Conservation (phyloP, 2,329 filamentous ascomycete species). For the Paraconiothyrium sp. region DNA sequence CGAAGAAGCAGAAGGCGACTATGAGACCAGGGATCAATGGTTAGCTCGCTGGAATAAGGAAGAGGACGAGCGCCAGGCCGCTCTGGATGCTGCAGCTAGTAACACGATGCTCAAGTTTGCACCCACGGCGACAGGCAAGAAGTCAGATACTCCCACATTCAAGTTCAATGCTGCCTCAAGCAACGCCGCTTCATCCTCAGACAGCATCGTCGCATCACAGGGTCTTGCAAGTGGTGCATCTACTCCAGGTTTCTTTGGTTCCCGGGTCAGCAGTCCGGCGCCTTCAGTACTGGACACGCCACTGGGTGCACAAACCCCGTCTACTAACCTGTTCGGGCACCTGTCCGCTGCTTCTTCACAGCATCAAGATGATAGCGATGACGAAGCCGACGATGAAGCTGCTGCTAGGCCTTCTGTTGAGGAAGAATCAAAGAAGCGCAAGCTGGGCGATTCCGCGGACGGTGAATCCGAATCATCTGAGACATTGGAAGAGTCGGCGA, state of each 20-base stretch:
- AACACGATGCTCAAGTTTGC: slow-evolving; percentile 31
- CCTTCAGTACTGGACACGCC: slow-evolving; percentile 45
- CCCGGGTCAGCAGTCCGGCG: slow-evolving; percentile 41
- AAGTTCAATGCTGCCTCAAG: slow-evolving; percentile 8
- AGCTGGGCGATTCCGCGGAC: slow-evolving; percentile 23
- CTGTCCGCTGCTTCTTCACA: slow-evolving; percentile 46
- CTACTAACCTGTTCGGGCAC: slow-evolving; percentile 46
- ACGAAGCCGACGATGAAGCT: slow-evolving; percentile 38
- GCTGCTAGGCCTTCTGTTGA: slow-evolving; percentile 12
- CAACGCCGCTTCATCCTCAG: not conserved
- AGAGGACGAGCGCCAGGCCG: slow-evolving; percentile 39
- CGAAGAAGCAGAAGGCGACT: slow-evolving; percentile 49
- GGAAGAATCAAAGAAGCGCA: slow-evolving; percentile 32
- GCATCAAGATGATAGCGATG: slow-evolving; percentile 33
- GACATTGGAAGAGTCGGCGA: slow-evolving; percentile 31
- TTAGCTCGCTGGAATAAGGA: slow-evolving; percentile 42
- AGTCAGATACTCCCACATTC: slow-evolving; percentile 2
- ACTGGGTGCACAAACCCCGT: slow-evolving; percentile 30
- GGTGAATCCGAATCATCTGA: slow-evolving; percentile 40
- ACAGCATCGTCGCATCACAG: slow-evolving; percentile 6
- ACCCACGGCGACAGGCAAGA: slow-evolving; percentile 29
- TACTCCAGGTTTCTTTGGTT: slow-evolving; percentile 34
- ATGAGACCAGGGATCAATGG: slow-evolving; percentile 47
- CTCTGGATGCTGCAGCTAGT: slow-evolving; percentile 25
- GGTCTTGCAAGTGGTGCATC: slow-evolving; percentile 32